These are phyloP conservation scores for Xanthoparmelia taractica DNA, from an alignment of 495 filamentous ascomycete species.

Conservation along the genomic window DNA sequence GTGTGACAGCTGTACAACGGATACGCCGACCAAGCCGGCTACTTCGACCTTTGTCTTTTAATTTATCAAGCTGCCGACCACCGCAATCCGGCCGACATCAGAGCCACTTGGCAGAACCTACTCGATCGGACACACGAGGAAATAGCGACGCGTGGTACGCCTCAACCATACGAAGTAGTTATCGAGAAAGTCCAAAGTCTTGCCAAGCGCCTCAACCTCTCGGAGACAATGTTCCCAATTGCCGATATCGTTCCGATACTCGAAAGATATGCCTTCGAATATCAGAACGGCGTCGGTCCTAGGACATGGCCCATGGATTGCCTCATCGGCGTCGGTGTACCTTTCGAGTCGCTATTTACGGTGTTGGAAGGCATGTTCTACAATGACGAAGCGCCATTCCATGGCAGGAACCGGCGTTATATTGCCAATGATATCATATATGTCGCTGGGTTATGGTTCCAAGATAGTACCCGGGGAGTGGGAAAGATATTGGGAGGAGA, in stretches of 20 bases:
- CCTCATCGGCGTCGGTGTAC: conserved; percentile 67
- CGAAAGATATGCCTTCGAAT: conserved; percentile 65
- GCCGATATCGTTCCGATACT: conserved; percentile 59
- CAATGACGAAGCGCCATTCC: conserved; percentile 75
- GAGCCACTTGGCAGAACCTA: conserved; percentile 73
- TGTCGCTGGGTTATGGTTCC: conserved; percentile 54
- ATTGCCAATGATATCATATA: conserved; percentile 58
- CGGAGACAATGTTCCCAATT: conserved; percentile 71
- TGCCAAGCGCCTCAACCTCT: conserved; percentile 68
- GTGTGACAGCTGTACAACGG: conserved; percentile 69
- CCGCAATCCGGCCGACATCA: conserved; percentile 73
- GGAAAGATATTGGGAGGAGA: conserved; percentile 49
- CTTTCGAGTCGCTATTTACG: conserved; percentile 63
- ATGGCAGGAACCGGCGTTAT: conserved; percentile 51
- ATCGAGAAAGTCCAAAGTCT: conserved; percentile 65
- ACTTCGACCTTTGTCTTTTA: conserved; percentile 84
- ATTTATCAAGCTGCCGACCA: conserved; percentile 86
- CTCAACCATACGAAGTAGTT: conserved; percentile 71
- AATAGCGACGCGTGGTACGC: conserved; percentile 44
- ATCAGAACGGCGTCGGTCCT: conserved; percentile 58
- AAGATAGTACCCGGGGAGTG: conserved; percentile 48
- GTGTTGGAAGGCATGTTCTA: conserved; percentile 80
- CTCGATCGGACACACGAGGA: conserved; percentile 62
- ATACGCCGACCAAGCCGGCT: conserved; percentile 79
- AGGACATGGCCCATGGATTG: conserved; percentile 75